Base-by-base conservation (phyloP, 2,329 filamentous ascomycete genomes). In the Fusarium proliferatum region DNA sequence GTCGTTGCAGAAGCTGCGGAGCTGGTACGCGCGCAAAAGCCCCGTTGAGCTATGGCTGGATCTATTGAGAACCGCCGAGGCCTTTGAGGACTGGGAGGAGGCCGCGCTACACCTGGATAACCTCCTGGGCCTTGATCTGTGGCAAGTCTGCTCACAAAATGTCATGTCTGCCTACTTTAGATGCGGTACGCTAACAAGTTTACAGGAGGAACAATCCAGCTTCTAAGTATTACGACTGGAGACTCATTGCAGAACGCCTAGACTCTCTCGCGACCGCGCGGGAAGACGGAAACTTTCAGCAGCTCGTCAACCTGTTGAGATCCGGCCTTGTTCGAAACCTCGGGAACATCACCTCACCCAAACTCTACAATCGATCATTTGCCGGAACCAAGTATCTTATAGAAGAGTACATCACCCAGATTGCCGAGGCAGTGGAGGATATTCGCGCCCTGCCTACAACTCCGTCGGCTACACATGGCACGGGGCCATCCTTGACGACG, bases 311-410 rank as follows among this genome's bases (percentile, higher is more conserved):
- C 79, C 87, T 97, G 23, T 86, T 97, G 43, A 92, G 94, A 33
- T 94, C 94, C 19, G 94, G 91, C 6, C 86, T 93, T 23, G 89
- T 97, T 36, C 91, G 95, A 41, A 97, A 98, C 78, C 86, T 97
- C n/a, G 95, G 94, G 65, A 97, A 97, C 80, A 97, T 98, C 76
- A 94, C 94, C 2, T 89, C 92, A 3, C 90, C 94, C 5, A 91
- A 91, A 71, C 86, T 98, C 2, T 98, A 95, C 84, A 95, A 95
- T 77, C 89, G 92, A 65, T 93, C 94, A 17, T 96, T 96, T 79
- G 92, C 93, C 3, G 95, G 95, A 21, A 97, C 95, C 2, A 98
- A 98, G 81, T 89, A 93, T 60, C 84, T 97, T 53, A 97, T 98
- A 70, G 95, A 97, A 79, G 93, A 97, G 81, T 98, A 98, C 79